phyloP scores from a whole-genome alignment of 140 eudicot species.

The Senecio squalidus region DNA sequence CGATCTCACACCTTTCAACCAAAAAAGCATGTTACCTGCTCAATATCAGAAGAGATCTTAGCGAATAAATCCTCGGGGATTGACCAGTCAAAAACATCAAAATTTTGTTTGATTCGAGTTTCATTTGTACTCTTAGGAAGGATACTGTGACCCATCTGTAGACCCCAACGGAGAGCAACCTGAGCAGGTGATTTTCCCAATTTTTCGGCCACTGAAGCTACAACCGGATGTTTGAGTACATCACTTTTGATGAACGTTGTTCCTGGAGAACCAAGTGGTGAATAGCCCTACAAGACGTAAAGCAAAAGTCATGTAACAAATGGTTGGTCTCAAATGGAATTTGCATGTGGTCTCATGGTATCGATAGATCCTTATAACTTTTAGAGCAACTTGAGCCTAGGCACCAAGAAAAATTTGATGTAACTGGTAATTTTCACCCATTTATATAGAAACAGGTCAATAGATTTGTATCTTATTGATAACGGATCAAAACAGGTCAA shows the following conservation, averaged over 20 bases:
- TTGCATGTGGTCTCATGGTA: no score
- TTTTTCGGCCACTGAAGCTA: conserved; percentile 45
- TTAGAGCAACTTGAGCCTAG: no score
- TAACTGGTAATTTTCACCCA: no score
- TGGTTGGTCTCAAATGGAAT: no score
- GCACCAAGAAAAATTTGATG: no score
- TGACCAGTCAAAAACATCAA: conserved; percentile 59
- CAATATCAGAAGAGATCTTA: conserved; percentile 50
- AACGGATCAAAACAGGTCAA: no score
- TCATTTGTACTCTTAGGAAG: conserved; percentile 78
- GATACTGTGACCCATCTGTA: conserved; percentile 85
- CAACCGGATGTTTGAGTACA: conserved; percentile 58
- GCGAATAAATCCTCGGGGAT: conserved; percentile 73
- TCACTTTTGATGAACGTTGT: conserved; percentile 48
- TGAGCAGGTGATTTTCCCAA: conserved; percentile 85
- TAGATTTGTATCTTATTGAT: no score
- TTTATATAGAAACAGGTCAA: no score
- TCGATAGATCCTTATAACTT: no score
- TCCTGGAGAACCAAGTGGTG: conserved; percentile 82
- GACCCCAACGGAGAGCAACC: conserved; percentile 81
- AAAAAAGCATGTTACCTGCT: conserved; percentile 49
- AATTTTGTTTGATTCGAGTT: conserved; percentile 64
- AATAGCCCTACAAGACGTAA: conserved; percentile 49
- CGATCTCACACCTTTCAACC: no score
- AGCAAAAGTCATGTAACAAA: neutral